A percentile compares a stretch with the other conserved stretches of the same genome.
phyloP scores from a whole-genome alignment of 179 eudicot species.

The Actinidia chinensis region DNA sequence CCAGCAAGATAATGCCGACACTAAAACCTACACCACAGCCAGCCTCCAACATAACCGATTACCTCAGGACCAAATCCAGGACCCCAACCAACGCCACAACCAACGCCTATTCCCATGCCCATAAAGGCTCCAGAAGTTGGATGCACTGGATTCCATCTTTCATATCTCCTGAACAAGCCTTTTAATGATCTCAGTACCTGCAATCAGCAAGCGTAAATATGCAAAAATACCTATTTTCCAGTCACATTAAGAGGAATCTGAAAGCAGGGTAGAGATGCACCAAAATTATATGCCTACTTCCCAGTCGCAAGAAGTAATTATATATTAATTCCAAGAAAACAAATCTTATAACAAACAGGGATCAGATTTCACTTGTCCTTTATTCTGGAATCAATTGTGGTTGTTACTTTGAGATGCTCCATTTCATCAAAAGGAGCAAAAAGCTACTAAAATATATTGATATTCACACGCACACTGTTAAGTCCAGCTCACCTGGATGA shows the following conservation, averaged over 20 bases:
- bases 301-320: neutral
- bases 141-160: constrained; percentile 98
- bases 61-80: constrained; percentile 99
- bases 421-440: neutral
- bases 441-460: neutral
- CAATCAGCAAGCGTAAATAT: constrained; percentile 16
- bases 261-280: no score
- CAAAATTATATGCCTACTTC: neutral
- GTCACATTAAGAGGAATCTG: no score
- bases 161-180: constrained; percentile 71
- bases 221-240: no score
- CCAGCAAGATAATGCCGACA: constrained; percentile 86
- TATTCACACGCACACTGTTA: no score
- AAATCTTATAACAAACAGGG: neutral
- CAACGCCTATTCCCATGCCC: constrained; percentile 96
- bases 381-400: neutral
- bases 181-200: constrained; percentile 85
- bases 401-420: neutral
- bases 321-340: neutral
- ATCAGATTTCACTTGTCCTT: neutral
- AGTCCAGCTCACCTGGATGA: no score
- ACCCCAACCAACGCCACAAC: constrained; percentile 99
- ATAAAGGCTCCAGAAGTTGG: constrained; percentile 95
- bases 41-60: constrained; percentile 92
- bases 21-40: constrained; percentile 96